These are phyloP conservation scores for Candida glaebosa DNA, from an alignment of 805 yeast species.

Conservation along the genomic window DNA sequence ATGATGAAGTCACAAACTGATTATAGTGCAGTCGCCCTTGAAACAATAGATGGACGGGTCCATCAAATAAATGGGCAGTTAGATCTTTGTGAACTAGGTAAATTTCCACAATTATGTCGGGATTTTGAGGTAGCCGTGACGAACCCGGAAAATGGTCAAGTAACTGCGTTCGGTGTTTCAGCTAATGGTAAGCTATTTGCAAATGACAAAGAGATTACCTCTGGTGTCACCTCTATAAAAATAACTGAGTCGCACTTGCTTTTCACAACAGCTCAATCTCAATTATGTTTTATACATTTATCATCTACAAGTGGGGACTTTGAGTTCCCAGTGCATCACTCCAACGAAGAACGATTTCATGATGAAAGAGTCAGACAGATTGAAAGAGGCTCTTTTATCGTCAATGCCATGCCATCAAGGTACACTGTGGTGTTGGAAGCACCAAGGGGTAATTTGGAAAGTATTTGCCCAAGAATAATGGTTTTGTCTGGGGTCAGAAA, in stretches of 20 bases:
- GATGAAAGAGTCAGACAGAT: slow-evolving; percentile 88
- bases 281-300: slow-evolving; percentile 77
- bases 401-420: slow-evolving; percentile 75
- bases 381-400: slow-evolving; percentile 88
- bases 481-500: slow-evolving; percentile 80
- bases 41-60: slow-evolving; percentile 63
- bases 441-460: slow-evolving; percentile 93
- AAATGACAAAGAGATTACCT: slow-evolving; percentile 54
- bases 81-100: slow-evolving; percentile 35
- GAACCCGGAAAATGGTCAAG: slow-evolving; percentile 18
- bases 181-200: slow-evolving; percentile 71
- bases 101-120: slow-evolving; percentile 69
- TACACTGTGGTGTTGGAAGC: slow-evolving; percentile 86
- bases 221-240: slow-evolving; percentile 79
- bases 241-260: slow-evolving; percentile 68
- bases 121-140: slow-evolving; percentile 45
- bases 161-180: slow-evolving; percentile 68
- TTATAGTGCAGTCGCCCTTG: slow-evolving; percentile 49
- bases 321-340: slow-evolving; percentile 27
- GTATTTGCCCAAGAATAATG: slow-evolving; percentile 90
- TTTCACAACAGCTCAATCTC: slow-evolving; percentile 86
- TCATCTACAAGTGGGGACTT: slow-evolving; percentile 30
- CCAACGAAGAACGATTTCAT: slow-evolving; percentile 18
- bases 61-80: slow-evolving; percentile 32
- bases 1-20: slow-evolving; percentile 53